These are phyloP conservation scores for Cytospora chrysosperma DNA, from an alignment of 2,329 filamentous ascomycete species.

Conservation along the genomic window DNA sequence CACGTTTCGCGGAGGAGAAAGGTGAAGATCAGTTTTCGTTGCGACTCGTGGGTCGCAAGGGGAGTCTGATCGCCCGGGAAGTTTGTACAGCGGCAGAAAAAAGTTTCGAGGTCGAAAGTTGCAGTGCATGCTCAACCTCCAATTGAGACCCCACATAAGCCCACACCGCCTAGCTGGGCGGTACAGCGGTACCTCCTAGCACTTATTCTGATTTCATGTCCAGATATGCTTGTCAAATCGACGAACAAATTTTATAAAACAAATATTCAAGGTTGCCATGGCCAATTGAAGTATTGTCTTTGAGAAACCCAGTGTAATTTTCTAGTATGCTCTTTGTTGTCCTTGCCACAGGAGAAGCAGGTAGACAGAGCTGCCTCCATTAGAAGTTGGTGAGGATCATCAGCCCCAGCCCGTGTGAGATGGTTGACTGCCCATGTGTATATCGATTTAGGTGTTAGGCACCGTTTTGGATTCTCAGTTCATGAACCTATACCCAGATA, in stretches of 20 bases:
- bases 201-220: not conserved
- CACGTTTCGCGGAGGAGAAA: not conserved
- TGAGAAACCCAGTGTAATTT: no score
- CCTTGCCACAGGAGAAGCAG: not conserved
- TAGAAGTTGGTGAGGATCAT: not conserved
- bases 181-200: not conserved
- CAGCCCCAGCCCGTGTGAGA: not conserved
- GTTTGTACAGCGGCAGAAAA: no score
- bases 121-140: not conserved
- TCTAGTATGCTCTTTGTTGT: not conserved
- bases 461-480: not conserved
- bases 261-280: not conserved
- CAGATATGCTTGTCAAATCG: not conserved
- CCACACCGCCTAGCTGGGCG: conserved; percentile 14
- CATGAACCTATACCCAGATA: not conserved
- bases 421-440: not conserved
- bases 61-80: not conserved
- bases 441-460: not conserved
- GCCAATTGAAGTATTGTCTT: no score
- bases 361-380: not conserved
- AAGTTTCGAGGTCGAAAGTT: conserved; percentile 16
- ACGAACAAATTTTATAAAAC: not conserved
- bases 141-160: conserved; percentile 4
- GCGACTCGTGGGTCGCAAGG: not conserved
- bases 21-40: not conserved